A percentile compares a stretch with the other conserved stretches of the same genome.
phyloP scores from a whole-genome alignment of 2,329 filamentous ascomycete species.

The Ascochyta viciae-villosae region DNA sequence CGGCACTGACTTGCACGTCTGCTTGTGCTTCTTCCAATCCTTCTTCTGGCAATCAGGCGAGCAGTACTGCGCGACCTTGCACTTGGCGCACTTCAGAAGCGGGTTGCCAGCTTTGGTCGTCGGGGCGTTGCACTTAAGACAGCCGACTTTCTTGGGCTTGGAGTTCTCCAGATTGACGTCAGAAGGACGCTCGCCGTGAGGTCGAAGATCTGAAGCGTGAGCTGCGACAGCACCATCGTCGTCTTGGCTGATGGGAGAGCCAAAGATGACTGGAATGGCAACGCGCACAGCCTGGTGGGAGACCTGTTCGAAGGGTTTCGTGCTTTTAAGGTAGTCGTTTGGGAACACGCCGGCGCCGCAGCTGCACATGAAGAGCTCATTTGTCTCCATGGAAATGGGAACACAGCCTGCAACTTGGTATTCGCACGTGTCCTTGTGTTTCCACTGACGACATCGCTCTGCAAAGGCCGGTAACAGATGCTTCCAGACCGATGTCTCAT shows the following conservation, averaged over 20 bases:
- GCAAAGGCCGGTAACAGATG: slow-evolving; percentile 22
- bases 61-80: slow-evolving; percentile 59
- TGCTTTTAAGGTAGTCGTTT: slow-evolving; percentile 4
- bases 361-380: slow-evolving; percentile 7
- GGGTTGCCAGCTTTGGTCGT: slow-evolving; percentile 25
- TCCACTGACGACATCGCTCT: slow-evolving; percentile 50
- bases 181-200: background rate
- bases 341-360: slow-evolving; percentile 20
- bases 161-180: background rate
- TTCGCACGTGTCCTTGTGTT: slow-evolving; percentile 42
- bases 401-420: slow-evolving; percentile 5
- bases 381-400: slow-evolving; percentile 1
- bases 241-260: slow-evolving; percentile 16
- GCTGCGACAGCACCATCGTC: background rate
- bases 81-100: slow-evolving; percentile 57
- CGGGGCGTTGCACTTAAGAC: slow-evolving; percentile 21
- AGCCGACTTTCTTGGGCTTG: background rate
- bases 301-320: background rate
- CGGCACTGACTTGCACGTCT: slow-evolving; percentile 28
- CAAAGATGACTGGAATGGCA: slow-evolving; percentile 19
- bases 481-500: slow-evolving; percentile 22
- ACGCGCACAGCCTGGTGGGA: slow-evolving; percentile 15
- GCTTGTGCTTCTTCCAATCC: slow-evolving; percentile 61
- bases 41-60: slow-evolving; percentile 60
- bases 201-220: background rate